These are phyloP conservation scores for Diaporthe sp. DNA, from an alignment of 2,329 filamentous ascomycete species.

Conservation along the genomic window DNA sequence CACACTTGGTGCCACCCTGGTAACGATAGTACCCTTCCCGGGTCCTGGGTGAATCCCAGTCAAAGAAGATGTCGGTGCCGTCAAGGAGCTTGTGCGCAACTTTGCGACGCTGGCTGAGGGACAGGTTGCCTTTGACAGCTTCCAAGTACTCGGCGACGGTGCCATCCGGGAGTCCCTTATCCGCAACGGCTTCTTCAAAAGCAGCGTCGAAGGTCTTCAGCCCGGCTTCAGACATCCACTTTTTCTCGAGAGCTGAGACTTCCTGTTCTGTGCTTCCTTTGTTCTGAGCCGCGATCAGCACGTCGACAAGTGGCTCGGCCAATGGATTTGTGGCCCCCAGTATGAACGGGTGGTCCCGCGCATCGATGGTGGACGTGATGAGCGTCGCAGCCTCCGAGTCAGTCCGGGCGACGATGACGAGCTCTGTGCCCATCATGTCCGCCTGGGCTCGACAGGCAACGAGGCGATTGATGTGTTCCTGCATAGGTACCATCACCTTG, in stretches of 20 bases:
- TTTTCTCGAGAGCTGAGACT: constrained; percentile 91
- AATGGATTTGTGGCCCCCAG: constrained; percentile 88
- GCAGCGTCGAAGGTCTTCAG: constrained; percentile 93
- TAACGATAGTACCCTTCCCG: constrained; percentile 96
- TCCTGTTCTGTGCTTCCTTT: constrained; percentile 83
- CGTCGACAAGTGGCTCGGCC: constrained; percentile 86
- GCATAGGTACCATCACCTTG: constrained; percentile 96
- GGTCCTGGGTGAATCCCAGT: constrained; percentile 94
- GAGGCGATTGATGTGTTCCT: constrained; percentile 97
- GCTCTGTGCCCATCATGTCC: constrained; percentile 96
- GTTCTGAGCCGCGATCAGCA: constrained; percentile 89
- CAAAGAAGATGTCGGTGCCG: constrained; percentile 87
- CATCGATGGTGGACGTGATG: constrained; percentile 96
- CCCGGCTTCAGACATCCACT: constrained; percentile 83
- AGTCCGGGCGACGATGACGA: constrained; percentile 92
- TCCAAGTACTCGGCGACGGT: constrained; percentile 77
- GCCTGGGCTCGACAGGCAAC: constrained; percentile 97
- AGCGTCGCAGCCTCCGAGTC: constrained; percentile 98
- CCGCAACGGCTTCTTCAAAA: constrained; percentile 76
- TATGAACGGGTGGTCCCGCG: constrained; percentile 95
- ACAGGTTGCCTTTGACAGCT: constrained; percentile 80
- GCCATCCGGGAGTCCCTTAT: constrained; percentile 69
- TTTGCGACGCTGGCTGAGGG: constrained; percentile 83
- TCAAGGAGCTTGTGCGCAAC: constrained; percentile 79
- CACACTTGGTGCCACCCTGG: constrained; percentile 90